A percentile compares a stretch with the other conserved stretches of the same genome.
These are phyloP conservation scores for Xenoacremonium recifei DNA, from an alignment of 2,329 filamentous ascomycete genomes.

Conservation along the genomic window DNA sequence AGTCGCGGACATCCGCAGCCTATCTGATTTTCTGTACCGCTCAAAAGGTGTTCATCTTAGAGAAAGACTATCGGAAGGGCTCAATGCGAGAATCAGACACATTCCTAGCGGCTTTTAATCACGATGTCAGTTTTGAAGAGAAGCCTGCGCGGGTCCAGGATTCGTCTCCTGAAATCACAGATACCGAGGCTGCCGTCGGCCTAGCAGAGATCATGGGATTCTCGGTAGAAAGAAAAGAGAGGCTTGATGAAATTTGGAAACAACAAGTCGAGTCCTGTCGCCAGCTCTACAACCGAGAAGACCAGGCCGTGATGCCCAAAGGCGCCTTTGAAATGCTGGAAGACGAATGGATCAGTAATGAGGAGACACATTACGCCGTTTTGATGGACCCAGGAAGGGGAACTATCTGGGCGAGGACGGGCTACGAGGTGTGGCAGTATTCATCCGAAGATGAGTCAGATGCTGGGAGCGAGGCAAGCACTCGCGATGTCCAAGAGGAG, in stretches of 20 bases:
- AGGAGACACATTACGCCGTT: conserved; percentile 31
- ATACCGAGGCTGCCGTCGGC: conserved; percentile 7
- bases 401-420: conserved; percentile 38
- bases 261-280: conserved; percentile 1
- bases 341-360: conserved; percentile 25
- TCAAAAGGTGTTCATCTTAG: conserved; percentile 19
- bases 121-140: conserved; percentile 24
- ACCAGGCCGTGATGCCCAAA: conserved; percentile 7
- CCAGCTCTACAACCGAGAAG: background rate
- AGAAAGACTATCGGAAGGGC: conserved; percentile 26
- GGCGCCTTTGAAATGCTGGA: conserved; percentile 26
- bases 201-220: conserved; percentile 22
- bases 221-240: conserved; percentile 23
- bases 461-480: too few relatives aligned
- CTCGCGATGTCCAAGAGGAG: too few relatives aligned
- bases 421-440: conserved; percentile 7
- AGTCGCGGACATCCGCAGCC: conserved; percentile 24
- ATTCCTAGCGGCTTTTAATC: conserved; percentile 27
- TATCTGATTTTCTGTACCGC: conserved; percentile 30
- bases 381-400: conserved; percentile 48
- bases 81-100: conserved; percentile 15
- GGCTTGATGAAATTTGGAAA: conserved; percentile 19
- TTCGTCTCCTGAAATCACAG: conserved; percentile 6
- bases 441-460: background rate
- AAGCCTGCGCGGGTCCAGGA: conserved; percentile 12